These are phyloP conservation scores for Aristolochia californica DNA, from an alignment of 164 flowering plant genomes.

Conservation along the genomic window DNA sequence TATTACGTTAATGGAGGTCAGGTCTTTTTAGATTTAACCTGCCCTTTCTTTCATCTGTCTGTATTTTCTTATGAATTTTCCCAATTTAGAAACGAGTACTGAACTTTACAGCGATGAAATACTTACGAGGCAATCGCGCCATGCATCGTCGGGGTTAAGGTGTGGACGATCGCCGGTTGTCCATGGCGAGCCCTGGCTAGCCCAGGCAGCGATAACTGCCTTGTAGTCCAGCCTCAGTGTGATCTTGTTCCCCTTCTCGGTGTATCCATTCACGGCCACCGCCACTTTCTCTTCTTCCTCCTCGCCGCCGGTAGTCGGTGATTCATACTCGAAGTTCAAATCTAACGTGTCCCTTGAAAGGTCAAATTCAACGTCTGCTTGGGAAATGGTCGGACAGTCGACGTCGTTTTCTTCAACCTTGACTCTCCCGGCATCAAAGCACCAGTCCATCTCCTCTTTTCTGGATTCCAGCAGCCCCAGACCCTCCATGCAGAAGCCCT, in stretches of 20 bases:
- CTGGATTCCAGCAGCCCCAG: slow-evolving; percentile 43
- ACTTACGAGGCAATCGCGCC: slow-evolving; percentile 27
- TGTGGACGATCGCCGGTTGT: slow-evolving; percentile 51
- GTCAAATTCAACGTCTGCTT: slow-evolving; percentile 22
- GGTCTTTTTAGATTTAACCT: not conserved
- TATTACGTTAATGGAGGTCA: not conserved
- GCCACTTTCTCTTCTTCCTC: slow-evolving; percentile 29
- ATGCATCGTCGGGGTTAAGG: slow-evolving; percentile 42
- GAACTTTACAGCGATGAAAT: not conserved
- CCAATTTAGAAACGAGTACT: not conserved
- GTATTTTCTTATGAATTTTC: too few relatives aligned
- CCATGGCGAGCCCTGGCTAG: slow-evolving; percentile 71
- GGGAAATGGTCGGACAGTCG: slow-evolving; percentile 3
- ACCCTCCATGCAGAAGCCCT: slow-evolving; percentile 54
- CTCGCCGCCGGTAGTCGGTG: slow-evolving; percentile 29
- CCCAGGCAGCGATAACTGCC: slow-evolving; percentile 64
- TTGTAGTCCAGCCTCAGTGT: slow-evolving; percentile 54
- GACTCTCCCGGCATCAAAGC: slow-evolving; percentile 16
- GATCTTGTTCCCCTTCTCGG: slow-evolving; percentile 17
- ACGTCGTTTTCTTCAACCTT: slow-evolving; percentile 34
- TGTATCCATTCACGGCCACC: slow-evolving; percentile 4
- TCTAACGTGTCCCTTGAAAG: slow-evolving; percentile 38
- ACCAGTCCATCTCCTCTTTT: slow-evolving; percentile 14
- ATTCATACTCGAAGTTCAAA: slow-evolving; percentile 44
- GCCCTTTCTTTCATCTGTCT: too few relatives aligned